phyloP scores from a whole-genome alignment of 768 basidiomycete species.

The Polyporus arcularius region DNA sequence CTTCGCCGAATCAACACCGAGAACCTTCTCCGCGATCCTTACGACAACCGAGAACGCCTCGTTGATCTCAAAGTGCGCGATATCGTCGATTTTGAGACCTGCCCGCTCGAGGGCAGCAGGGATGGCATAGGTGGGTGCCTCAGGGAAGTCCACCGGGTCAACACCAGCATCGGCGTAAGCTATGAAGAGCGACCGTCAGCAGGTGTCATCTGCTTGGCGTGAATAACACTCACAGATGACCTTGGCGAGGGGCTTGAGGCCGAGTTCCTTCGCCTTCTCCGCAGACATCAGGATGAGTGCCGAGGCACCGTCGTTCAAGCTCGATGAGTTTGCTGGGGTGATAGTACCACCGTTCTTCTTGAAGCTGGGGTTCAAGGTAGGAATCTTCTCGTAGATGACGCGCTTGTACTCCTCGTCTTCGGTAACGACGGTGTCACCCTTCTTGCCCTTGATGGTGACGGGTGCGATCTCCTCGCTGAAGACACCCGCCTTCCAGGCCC shows the following conservation, averaged over 20 bases:
- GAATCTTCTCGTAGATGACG: conserved; percentile 92
- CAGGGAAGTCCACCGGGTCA: conserved; percentile 96
- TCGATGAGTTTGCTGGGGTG: conserved; percentile 96
- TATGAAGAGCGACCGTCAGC: conserved; percentile 32
- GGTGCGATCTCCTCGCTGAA: conserved; percentile 90
- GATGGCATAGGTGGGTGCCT: conserved; percentile 89
- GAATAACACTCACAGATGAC: conserved; percentile 72
- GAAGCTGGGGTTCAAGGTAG: conserved; percentile 86
- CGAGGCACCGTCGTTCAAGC: conserved; percentile 93
- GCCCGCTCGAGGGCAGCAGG: conserved; percentile 88
- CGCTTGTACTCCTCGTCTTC: conserved; percentile 99
- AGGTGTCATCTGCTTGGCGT: not conserved
- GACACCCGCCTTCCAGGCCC: conserved; percentile 84
- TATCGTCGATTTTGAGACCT: conserved; percentile 78
- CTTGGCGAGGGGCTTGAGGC: conserved; percentile 91
- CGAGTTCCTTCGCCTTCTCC: conserved; percentile 88
- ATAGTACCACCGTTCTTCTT: conserved; percentile 83
- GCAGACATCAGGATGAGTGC: conserved; percentile 94
- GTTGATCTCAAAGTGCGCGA: conserved; percentile 93
- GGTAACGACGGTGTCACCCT: conserved; percentile 83
- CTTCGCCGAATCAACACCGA: conserved; percentile 82
- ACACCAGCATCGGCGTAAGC: conserved; percentile 97
- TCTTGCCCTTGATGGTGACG: conserved; percentile 90
- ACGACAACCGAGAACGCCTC: conserved; percentile 98
- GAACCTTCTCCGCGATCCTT: conserved; percentile 85